Conservation (phyloP, 768 basidiomycete species). For the Jaapia argillacea region DNA sequence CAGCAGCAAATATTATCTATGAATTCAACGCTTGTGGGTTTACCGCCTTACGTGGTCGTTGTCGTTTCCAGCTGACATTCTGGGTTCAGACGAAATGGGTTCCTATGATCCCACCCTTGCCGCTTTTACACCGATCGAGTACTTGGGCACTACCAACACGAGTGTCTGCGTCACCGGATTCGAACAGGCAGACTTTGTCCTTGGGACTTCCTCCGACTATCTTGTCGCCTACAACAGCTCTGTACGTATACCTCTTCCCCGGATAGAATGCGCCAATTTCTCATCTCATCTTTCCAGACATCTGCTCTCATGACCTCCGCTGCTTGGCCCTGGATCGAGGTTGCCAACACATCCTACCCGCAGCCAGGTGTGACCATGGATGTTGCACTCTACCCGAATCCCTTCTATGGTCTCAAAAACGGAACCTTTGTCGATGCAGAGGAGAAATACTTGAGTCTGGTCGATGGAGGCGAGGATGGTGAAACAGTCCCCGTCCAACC, state of each 20-base stretch:
- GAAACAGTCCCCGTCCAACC: too few relatives aligned
- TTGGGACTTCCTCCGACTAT: conserved; percentile 19
- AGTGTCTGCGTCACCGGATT: conserved; percentile 11
- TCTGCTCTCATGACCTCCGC: too few relatives aligned
- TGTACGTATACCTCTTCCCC: too few relatives aligned
- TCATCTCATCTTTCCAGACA: too few relatives aligned
- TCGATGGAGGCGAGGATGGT: too few relatives aligned
- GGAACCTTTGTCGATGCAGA: too few relatives aligned
- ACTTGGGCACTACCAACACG: conserved; percentile 7
- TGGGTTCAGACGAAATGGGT: conserved; percentile 23
- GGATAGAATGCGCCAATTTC: too few relatives aligned
- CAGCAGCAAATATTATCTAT: conserved; percentile 21
- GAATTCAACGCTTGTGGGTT: conserved; percentile 24
- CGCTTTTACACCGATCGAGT: conserved; percentile 27
- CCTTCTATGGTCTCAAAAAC: too few relatives aligned
- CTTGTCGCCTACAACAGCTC: conserved; percentile 5
- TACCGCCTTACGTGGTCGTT: background rate
- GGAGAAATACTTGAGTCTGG: too few relatives aligned
- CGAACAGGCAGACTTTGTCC: conserved; percentile 14
- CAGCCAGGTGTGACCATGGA: conserved; percentile 7
- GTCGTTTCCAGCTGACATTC: conserved; percentile 5
- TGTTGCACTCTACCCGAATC: conserved; percentile 15
- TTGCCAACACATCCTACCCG: conserved; percentile 5
- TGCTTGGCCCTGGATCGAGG: too few relatives aligned
- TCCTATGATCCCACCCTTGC: conserved; percentile 23